Evolutionary conservation across 2,329 filamentous ascomycete genomes (phyloP).

Genomic region (Claviceps maximensis): DNA sequence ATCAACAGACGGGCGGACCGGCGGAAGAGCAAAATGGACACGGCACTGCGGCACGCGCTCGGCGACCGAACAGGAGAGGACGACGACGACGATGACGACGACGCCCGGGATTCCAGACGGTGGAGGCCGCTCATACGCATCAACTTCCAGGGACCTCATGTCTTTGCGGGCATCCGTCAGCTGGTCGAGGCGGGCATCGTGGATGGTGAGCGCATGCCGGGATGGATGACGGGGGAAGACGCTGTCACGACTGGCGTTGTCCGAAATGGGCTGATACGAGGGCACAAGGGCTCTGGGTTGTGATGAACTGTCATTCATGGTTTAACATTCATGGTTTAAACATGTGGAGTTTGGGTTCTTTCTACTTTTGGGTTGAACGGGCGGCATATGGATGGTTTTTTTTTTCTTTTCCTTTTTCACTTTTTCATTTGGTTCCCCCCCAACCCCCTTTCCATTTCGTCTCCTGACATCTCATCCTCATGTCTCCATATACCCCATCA

Average conservation of each 20-base stretch:
- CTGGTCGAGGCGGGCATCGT: conserved; percentile 66
- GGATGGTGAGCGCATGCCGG: conserved; percentile 67
- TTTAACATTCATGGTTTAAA: background rate
- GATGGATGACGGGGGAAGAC: conserved; percentile 84
- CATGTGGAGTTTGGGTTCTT: background rate
- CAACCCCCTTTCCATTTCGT: background rate
- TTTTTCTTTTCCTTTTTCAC: conserved; percentile 1
- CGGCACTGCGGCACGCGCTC: conserved; percentile 18
- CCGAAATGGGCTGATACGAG: conserved; percentile 49
- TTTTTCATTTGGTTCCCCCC: background rate
- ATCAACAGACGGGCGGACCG: conserved; percentile 8
- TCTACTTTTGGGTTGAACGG: conserved; percentile 1
- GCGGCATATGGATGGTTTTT: conserved; percentile 5
- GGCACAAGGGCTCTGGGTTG: conserved; percentile 42
- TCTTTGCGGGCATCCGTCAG: conserved; percentile 68
- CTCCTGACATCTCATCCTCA: background rate
- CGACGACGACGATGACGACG: conserved; percentile 13
- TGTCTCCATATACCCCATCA: background rate
- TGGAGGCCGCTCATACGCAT: conserved; percentile 38
- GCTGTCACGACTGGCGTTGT: conserved; percentile 63
- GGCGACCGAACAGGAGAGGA: conserved; percentile 11
- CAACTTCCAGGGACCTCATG: conserved; percentile 61
- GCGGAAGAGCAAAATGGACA: conserved; percentile 23
- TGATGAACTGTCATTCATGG: conserved; percentile 15
- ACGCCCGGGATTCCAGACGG: conserved; percentile 11